These are phyloP conservation scores for Phytophthora meadii DNA, from an alignment of 352 stramenopile species.

Conservation along the genomic window DNA sequence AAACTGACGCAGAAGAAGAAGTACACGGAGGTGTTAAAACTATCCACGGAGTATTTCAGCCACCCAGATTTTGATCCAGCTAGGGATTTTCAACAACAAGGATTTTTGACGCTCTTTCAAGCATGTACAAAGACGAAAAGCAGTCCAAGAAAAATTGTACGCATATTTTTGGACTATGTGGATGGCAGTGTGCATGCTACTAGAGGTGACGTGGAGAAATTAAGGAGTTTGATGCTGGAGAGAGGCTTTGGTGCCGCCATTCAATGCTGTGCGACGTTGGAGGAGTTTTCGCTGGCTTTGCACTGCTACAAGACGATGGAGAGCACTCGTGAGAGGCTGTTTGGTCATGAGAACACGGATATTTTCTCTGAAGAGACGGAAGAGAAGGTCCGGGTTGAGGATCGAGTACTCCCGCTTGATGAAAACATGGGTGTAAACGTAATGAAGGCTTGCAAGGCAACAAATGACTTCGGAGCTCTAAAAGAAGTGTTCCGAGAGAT, in stretches of 20 bases:
- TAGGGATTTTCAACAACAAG: constrained; percentile 63
- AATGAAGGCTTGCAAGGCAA: constrained; percentile 57
- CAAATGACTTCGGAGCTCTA: constrained; percentile 50
- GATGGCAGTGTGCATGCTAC: constrained; percentile 11
- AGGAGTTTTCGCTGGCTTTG: constrained; percentile 55
- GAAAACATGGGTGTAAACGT: constrained; percentile 87
- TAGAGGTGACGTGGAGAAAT: constrained; percentile 11
- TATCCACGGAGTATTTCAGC: constrained; percentile 48
- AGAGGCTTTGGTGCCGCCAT: constrained; percentile 74
- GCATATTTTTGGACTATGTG: constrained; percentile 57
- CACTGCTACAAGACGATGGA: constrained; percentile 45
- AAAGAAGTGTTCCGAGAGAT: constrained; percentile 66
- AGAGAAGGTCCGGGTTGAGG: constrained; percentile 17
- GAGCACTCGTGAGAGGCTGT: constrained; percentile 12
- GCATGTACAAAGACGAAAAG: constrained; percentile 22
- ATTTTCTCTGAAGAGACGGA: constrained; percentile 2
- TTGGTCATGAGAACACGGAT: constrained; percentile 27
- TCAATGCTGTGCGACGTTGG: constrained; percentile 57
- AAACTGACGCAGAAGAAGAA: constrained; percentile 48
- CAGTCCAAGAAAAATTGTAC: constrained; percentile 33
- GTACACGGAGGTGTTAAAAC: constrained; percentile 39
- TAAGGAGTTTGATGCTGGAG: constrained; percentile 44
- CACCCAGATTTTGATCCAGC: constrained; percentile 36
- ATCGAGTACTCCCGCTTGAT: constrained; percentile 49
- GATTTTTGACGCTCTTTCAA: constrained; percentile 66